These are phyloP conservation scores for Metschnikowia drakensbergensis DNA, from an alignment of 805 yeast species.

Conservation along the genomic window DNA sequence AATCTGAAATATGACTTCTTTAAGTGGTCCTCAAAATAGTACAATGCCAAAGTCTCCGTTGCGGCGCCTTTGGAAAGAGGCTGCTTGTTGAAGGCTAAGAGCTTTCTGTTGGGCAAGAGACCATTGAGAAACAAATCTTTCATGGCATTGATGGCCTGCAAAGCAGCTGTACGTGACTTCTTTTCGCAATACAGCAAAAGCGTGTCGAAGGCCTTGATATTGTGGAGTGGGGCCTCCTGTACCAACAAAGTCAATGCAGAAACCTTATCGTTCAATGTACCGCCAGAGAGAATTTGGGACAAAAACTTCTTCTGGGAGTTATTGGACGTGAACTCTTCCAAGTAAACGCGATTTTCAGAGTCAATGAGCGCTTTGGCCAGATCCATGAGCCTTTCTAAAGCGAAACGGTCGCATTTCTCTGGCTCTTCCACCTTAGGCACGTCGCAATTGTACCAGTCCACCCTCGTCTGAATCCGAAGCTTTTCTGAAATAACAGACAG, in stretches of 20 bases:
- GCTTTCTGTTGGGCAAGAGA: slow-evolving; percentile 79
- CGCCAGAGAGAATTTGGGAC: slow-evolving; percentile 81
- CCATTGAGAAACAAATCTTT: slow-evolving; percentile 85
- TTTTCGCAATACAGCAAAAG: slow-evolving; percentile 76
- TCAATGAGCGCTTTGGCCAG: slow-evolving; percentile 66
- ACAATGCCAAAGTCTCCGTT: slow-evolving; percentile 58
- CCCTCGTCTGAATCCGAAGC: slow-evolving; percentile 55
- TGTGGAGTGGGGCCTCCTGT: slow-evolving; percentile 94
- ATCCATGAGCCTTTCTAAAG: slow-evolving; percentile 56
- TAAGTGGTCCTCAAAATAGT: slow-evolving; percentile 85
- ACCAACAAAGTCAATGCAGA: slow-evolving; percentile 88
- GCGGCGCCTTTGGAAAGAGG: slow-evolving; percentile 47
- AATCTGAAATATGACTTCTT: slow-evolving; percentile 74
- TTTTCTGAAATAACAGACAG: slow-evolving; percentile 54
- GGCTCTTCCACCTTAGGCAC: slow-evolving; percentile 21
- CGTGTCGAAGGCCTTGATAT: slow-evolving; percentile 76
- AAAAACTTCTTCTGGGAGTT: slow-evolving; percentile 83
- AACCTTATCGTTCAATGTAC: slow-evolving; percentile 93
- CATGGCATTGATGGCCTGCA: slow-evolving; percentile 84
- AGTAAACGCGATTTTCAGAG: slow-evolving; percentile 65
- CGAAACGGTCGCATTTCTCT: slow-evolving; percentile 47
- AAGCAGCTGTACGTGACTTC: slow-evolving; percentile 88
- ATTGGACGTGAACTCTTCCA: slow-evolving; percentile 67
- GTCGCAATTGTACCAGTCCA: slow-evolving; percentile 75
- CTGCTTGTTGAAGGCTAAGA: slow-evolving; percentile 69